Evolutionary conservation across 2,329 filamentous ascomycete genomes (phyloP), one percentile per base, ranked within the genome.

Genomic region (Tolypocladium tundrense): DNA sequence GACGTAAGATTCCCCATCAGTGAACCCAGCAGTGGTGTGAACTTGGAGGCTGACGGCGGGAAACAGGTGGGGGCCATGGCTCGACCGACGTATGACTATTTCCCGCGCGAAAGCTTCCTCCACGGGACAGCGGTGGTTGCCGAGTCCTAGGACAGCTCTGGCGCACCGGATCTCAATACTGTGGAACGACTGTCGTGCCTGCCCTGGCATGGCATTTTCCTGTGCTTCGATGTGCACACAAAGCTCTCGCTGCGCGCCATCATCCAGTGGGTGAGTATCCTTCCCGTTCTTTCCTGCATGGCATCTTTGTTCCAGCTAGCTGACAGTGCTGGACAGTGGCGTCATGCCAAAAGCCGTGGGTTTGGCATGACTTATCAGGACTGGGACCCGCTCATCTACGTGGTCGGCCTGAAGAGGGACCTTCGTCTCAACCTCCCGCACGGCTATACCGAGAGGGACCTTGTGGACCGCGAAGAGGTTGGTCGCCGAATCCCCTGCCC

Each of bases 61-160:
- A n/a, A 11, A 40, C 41, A 60, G 58, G 48, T 50, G 2, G n/a
- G n/a, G 1, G 70, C 63, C 0, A 70, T 75, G 52, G 50, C 66
- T 21, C 65, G 69, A 31, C 71, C 72, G 1, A 56, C 65, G 39
- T 75, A 71, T 51, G 73, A 75, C 55, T 71, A 68, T 0, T 75
- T 74, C 57, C 61, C 63, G 48, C 66, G 63, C 39, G 63, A 70
- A 16, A 61, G 64, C 16, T 41, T 60, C 2, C 69, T 67, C 59
- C 45, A 67, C 50, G 60, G 58, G 35, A 62, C 66, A 42, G 63
- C 65, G 50, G 66, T 65, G 1, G 64, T 64, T 58, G 60, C 72
- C 54, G 73, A 75, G 64, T 57, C 74, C 58, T 75, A 71, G 73
- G 73, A 75, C 59, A 75, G 71, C 60, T 75, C 73, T 33, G 73